A percentile compares a stretch with the other conserved stretches of the same genome.
phyloP scores from a whole-genome alignment of 768 basidiomycete genomes.

The Pleurotus tuber-regium region DNA sequence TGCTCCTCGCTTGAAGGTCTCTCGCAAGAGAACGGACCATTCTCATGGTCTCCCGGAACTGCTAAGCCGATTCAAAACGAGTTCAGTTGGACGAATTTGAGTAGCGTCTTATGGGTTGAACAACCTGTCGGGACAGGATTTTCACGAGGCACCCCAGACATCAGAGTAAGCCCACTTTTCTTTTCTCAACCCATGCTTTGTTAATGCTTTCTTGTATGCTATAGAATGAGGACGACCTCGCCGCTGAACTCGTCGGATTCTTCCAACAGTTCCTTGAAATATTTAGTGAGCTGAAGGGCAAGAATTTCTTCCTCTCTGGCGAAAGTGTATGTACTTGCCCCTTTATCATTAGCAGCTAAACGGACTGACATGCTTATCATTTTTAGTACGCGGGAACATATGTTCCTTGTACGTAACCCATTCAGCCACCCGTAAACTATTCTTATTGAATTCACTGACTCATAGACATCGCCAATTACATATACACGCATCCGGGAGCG shows the following conservation, averaged over 20 bases:
- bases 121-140: conserved; percentile 82
- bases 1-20: conserved; percentile 75
- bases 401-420: not conserved
- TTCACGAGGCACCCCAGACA: conserved; percentile 66
- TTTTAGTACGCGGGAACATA: conserved; percentile 7
- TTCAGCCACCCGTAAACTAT: conserved; percentile 5
- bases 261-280: conserved; percentile 74
- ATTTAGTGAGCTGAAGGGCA: conserved; percentile 69
- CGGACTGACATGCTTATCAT: not conserved
- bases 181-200: not conserved
- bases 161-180: conserved; percentile 40
- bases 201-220: not conserved
- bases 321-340: conserved; percentile 62
- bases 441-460: not conserved
- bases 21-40: conserved; percentile 73
- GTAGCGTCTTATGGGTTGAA: conserved; percentile 74
- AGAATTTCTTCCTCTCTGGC: conserved; percentile 67
- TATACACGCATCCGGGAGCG: conserved; percentile 52
- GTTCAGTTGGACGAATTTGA: conserved; percentile 78
- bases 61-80: conserved; percentile 63
- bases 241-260: conserved; percentile 54
- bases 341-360: not conserved
- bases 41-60: conserved; percentile 62
- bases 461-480: conserved; percentile 74
- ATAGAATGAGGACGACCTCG: conserved; percentile 48